Conservation (phyloP, 163 green algal species). For the Coccomyxa subellipsoidea region DNA sequence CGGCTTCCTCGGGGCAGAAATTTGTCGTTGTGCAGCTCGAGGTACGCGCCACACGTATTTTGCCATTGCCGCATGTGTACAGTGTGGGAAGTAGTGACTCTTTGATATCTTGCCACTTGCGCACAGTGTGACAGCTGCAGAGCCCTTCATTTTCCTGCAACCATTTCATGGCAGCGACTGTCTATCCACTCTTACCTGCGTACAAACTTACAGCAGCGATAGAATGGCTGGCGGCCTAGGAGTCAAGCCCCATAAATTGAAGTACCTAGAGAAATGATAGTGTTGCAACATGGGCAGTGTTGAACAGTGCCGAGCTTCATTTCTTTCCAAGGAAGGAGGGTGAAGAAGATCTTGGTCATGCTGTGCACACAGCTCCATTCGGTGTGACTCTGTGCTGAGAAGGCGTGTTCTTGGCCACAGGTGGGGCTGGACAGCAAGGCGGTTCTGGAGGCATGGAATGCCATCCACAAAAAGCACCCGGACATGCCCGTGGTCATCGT, state of each 20-base stretch:
- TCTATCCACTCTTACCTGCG: no score
- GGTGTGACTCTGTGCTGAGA: neutral
- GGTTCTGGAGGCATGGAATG: constrained; percentile 52
- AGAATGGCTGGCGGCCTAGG: no score
- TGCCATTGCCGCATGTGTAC: neutral
- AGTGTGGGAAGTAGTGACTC: no score
- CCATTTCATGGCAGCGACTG: no score
- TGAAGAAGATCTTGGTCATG: no score
- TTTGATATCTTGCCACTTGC: no score
- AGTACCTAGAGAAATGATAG: no score
- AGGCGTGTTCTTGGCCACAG: neutral
- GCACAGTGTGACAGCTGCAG: neutral
- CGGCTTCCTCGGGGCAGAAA: constrained; percentile 45
- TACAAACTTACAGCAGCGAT: no score
- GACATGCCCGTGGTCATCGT: constrained; percentile 63
- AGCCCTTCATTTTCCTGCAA: neutral
- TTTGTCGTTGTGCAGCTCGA: constrained; percentile 52
- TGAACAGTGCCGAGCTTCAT: no score
- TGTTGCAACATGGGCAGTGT: no score
- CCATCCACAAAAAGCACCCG: constrained; percentile 53
- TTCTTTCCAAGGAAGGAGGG: no score
- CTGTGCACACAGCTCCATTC: neutral
- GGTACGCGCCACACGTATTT: neutral
- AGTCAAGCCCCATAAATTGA: no score
- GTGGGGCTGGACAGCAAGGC: constrained; percentile 73